Base-by-base conservation (phyloP, 1,284 basidiomycete species). In the Trichosporon sp. region DNA sequence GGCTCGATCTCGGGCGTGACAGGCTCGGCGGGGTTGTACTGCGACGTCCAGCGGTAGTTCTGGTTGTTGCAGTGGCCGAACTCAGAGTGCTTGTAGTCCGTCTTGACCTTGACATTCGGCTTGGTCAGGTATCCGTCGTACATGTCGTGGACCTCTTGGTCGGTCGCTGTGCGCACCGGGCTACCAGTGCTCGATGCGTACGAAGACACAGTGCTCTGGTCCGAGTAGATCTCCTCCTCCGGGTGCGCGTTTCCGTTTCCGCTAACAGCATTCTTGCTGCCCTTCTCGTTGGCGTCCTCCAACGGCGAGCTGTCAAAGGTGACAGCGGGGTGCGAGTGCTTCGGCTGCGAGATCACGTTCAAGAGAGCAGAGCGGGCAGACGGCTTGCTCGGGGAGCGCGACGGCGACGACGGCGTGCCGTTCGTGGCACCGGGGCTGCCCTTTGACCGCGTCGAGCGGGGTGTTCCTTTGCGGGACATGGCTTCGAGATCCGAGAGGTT, bases 1-100 rank as follows among this genome's bases (percentile, higher is more conserved):
- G 90, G 88, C 73, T 87, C 86, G 72, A 91, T 89, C 63, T 73
- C 74, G 10, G 78, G 76, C 38, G 87, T 86, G 72, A 89, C 87
- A 38, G 85, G 84, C 65, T 87, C 81, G 68, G 79, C 77, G 0
- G 81, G 76, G 71, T 83, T 81, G 77, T 80, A 84, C 79, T 83
- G 79, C 76, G 79, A 80, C n/a, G 81, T 82, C 79, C 80, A 83
- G 46, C 83, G 76, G 79, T 81, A 83, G 69, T 80, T 82, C 26
- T 78, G 79, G 74, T 84, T 83, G 75, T 80, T 81, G 74, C 77
- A 78, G 73, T 80, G 79, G 8, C 82, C 83, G 78, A 80, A 84
- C 76, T 84, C 83, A 40, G 75, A 74, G 71, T 84, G 83, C 75
- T 80, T 83, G 74, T 82, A 78, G 0, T 76, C 74, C 54, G 73